Conservation (phyloP, 352 stramenopile genomes). For the Pythium vanterpoolii region DNA sequence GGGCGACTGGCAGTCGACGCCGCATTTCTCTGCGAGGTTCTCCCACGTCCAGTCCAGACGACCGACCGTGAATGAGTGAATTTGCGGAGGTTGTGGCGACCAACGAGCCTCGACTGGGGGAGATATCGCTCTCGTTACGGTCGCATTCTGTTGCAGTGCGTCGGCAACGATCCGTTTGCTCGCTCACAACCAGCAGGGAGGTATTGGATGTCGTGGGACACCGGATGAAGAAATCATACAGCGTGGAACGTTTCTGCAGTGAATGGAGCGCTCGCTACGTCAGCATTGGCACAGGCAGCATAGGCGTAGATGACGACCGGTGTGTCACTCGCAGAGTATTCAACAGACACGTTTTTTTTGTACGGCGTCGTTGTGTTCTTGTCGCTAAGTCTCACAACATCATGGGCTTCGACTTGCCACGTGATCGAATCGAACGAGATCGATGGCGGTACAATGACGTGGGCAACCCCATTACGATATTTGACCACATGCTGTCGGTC, state of each 20-base stretch:
- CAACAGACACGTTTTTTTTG: neutral
- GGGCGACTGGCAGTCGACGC: neutral
- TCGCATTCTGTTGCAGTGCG: no score
- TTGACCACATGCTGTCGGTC: no score
- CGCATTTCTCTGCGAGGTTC: neutral
- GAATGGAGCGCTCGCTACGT: neutral
- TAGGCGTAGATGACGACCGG: neutral
- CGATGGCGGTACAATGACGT: neutral
- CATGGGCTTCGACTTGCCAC: neutral
- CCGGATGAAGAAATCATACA: neutral
- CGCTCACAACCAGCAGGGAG: neutral
- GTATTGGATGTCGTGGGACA: neutral
- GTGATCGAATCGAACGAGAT: neutral
- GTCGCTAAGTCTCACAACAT: neutral
- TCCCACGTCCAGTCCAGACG: neutral
- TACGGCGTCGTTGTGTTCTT: neutral
- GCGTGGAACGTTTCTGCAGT: no score
- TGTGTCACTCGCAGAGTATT: neutral
- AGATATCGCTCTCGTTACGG: neutral
- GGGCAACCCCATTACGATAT: neutral
- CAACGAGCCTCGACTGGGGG: neutral
- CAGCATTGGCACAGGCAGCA: neutral
- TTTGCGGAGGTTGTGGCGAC: neutral
- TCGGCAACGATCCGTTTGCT: neutral
- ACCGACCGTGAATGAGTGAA: neutral